Evolutionary conservation across 352 stramenopile genomes (phyloP).

Genomic region (Phytophthora hybrid): DNA sequence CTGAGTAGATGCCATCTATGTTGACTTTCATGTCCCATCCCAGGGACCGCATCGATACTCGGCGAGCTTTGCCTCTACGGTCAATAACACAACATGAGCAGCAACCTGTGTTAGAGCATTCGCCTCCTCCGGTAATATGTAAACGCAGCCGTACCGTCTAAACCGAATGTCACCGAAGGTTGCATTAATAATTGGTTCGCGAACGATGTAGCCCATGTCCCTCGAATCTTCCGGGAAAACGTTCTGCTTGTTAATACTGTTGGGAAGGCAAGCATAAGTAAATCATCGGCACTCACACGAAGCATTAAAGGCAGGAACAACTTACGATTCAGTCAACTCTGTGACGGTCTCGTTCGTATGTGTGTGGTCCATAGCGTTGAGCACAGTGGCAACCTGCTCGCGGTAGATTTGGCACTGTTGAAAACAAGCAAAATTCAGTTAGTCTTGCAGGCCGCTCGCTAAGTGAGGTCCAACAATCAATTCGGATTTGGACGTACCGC

Average conservation of each 20-base stretch:
- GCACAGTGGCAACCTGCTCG: constrained; percentile 86
- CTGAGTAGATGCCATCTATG: constrained; percentile 88
- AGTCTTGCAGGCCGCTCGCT: background rate
- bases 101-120: constrained; percentile 2
- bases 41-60: constrained; percentile 89
- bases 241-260: constrained; percentile 88
- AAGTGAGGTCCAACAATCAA: background rate
- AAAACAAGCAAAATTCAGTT: constrained; percentile 15
- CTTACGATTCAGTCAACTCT: constrained; percentile 86
- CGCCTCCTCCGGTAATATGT: background rate
- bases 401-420: constrained; percentile 85
- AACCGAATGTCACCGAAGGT: constrained; percentile 92
- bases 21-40: constrained; percentile 93
- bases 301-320: background rate
- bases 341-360: constrained; percentile 91
- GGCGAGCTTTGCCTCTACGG: constrained; percentile 78
- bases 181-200: constrained; percentile 91
- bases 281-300: background rate
- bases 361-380: constrained; percentile 87
- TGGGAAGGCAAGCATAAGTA: background rate
- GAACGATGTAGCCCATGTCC: constrained; percentile 89
- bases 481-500: constrained; percentile 56
- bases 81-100: constrained; percentile 9
- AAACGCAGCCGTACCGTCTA: constrained; percentile 57
- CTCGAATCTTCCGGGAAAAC: constrained; percentile 85